Percentiles rank a stretch among this genome's conserved stretches.
Evolutionary conservation across 1,139 yeast genomes (phyloP).

Genomic region (Saccharomyces hybrid): DNA sequence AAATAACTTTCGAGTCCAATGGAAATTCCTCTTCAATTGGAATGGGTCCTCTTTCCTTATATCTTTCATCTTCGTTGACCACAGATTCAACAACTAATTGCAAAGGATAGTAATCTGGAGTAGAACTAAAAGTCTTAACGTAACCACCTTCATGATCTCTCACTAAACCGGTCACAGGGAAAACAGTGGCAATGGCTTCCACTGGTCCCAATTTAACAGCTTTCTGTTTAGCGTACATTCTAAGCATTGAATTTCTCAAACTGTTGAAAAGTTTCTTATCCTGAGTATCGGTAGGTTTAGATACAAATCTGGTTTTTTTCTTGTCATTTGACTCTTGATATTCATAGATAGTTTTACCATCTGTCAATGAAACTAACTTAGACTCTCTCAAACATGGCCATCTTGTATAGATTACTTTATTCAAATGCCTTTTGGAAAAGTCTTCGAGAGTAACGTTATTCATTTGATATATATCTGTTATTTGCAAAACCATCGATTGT

Average conservation of each 20-base stretch:
- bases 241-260: constrained; percentile 33
- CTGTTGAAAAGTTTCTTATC: constrained; percentile 41
- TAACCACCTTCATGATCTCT: constrained; percentile 70
- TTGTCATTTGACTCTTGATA: constrained; percentile 34
- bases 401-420: constrained; percentile 59
- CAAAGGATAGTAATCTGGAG: constrained; percentile 56
- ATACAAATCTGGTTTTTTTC: constrained; percentile 30
- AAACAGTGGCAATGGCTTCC: constrained; percentile 56
- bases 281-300: constrained; percentile 38
- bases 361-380: constrained; percentile 56
- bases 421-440: constrained; percentile 54
- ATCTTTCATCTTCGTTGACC: constrained; percentile 66
- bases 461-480: constrained; percentile 51
- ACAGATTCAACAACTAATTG: constrained; percentile 77
- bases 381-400: constrained; percentile 92
- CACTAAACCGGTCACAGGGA: constrained; percentile 71
- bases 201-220: constrained; percentile 55
- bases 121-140: constrained; percentile 54
- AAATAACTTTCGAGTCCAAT: constrained; percentile 60
- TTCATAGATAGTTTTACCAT: constrained; percentile 46
- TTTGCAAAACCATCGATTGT: constrained; percentile 65
- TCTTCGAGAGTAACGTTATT: constrained; percentile 36
- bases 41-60: constrained; percentile 60
- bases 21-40: constrained; percentile 85
- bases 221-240: constrained; percentile 40